phyloP scores from a whole-genome alignment of 768 basidiomycete species.

The Dioszegia aurantiaca region DNA sequence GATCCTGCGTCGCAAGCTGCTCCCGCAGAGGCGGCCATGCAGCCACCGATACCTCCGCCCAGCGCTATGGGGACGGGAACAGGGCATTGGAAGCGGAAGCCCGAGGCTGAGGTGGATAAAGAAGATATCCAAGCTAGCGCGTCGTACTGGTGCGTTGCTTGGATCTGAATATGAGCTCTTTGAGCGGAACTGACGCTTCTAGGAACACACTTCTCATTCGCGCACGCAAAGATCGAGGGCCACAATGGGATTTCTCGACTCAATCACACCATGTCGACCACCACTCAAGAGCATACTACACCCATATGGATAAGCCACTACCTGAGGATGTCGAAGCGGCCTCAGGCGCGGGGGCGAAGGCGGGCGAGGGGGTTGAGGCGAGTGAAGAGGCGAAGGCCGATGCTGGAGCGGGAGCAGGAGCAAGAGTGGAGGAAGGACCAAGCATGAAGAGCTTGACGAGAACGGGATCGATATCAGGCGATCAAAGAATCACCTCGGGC shows the following conservation, averaged over 20 bases:
- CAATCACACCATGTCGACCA: slow-evolving; percentile 41
- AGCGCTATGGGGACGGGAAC: neutral
- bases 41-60: neutral
- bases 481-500: neutral
- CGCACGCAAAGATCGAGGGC: slow-evolving; percentile 46
- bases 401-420: neutral
- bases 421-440: neutral
- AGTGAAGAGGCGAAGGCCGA: neutral
- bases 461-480: neutral
- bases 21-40: neutral
- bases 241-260: slow-evolving; percentile 52
- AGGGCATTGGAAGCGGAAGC: slow-evolving; percentile 14
- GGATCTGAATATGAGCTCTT: neutral
- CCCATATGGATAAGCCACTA: slow-evolving; percentile 21
- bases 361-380: neutral
- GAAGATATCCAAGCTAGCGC: slow-evolving; percentile 34
- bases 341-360: neutral
- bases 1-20: neutral
- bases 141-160: slow-evolving; percentile 46
- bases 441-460: neutral
- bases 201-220: slow-evolving; percentile 51
- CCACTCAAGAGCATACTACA: slow-evolving; percentile 32
- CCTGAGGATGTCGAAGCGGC: neutral
- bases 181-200: slow-evolving; percentile 5
- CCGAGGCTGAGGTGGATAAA: slow-evolving; percentile 26